Percentiles rank a stretch among this genome's conserved stretches.
Conservation (phyloP, 75 land plant species). For the Ceratopteris richardii region DNA sequence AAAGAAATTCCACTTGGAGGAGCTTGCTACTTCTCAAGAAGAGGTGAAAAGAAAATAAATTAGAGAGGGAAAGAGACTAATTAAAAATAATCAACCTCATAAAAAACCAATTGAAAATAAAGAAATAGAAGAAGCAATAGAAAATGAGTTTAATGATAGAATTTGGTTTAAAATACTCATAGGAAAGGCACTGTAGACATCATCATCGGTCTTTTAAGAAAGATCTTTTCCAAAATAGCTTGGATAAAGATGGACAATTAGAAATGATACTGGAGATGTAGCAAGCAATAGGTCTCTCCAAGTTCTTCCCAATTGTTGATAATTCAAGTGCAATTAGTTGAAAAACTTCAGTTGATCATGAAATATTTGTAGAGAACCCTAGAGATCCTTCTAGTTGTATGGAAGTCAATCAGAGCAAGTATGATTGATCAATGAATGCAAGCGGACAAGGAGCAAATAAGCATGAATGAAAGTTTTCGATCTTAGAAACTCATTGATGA, state of each 20-base stretch:
- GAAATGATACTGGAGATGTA: too few species aligned
- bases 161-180: neutral
- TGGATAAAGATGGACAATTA: conserved; percentile 18
- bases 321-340: neutral
- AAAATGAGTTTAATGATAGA: neutral
- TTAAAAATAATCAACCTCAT: too few species aligned
- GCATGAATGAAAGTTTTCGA: conserved; percentile 5
- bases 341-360: conserved; percentile 6
- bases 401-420: conserved; percentile 12
- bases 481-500: conserved; percentile 33
- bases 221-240: conserved; percentile 2
- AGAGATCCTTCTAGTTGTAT: conserved; percentile 18
- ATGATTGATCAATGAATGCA: conserved; percentile 1
- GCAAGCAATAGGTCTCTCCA: too few species aligned
- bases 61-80: too few species aligned
- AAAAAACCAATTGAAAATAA: too few species aligned
- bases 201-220: conserved; percentile 8
- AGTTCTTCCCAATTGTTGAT: too few species aligned
- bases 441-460: conserved; percentile 7
- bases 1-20: too few species aligned
- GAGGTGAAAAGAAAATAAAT: too few species aligned
- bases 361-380: too few species aligned
- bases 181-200: conserved; percentile 10
- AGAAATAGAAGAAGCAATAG: too few species aligned
- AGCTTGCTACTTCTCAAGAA: too few species aligned